phyloP scores from a whole-genome alignment of 768 basidiomycete genomes.

The Dioszegia aurantiaca region DNA sequence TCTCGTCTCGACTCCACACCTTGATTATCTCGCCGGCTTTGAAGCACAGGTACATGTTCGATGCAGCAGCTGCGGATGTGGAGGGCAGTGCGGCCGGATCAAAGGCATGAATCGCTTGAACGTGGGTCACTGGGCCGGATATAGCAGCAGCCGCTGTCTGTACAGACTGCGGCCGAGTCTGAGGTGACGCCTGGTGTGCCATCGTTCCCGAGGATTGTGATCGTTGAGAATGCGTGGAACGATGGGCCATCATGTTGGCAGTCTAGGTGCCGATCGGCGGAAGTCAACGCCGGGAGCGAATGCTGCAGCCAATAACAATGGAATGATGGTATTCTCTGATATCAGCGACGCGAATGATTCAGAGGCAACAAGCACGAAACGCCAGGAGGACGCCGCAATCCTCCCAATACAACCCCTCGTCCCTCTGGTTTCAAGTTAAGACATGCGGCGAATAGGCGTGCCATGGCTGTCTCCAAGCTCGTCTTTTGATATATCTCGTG shows the following conservation, averaged over 20 bases:
- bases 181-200: background rate
- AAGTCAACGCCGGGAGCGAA: too few species aligned
- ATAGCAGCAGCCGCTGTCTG: background rate
- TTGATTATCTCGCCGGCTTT: constrained; percentile 85
- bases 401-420: too few species aligned
- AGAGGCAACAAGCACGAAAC: too few species aligned
- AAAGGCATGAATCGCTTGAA: constrained; percentile 83
- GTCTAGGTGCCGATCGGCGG: too few species aligned
- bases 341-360: too few species aligned
- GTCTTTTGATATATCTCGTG: too few species aligned
- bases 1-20: constrained; percentile 78
- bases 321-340: too few species aligned
- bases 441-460: too few species aligned
- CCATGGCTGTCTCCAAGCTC: too few species aligned
- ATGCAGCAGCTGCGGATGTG: constrained; percentile 56
- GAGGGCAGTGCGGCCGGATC: constrained; percentile 36
- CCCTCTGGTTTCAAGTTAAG: too few species aligned
- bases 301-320: too few species aligned
- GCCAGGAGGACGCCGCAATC: too few species aligned
- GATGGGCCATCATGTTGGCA: background rate
- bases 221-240: background rate
- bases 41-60: constrained; percentile 75
- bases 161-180: constrained; percentile 7
- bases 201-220: background rate
- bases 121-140: constrained; percentile 24